These are phyloP conservation scores for Hypoxylon sp. DNA, from an alignment of 2,329 filamentous ascomycete genomes.

Conservation along the genomic window DNA sequence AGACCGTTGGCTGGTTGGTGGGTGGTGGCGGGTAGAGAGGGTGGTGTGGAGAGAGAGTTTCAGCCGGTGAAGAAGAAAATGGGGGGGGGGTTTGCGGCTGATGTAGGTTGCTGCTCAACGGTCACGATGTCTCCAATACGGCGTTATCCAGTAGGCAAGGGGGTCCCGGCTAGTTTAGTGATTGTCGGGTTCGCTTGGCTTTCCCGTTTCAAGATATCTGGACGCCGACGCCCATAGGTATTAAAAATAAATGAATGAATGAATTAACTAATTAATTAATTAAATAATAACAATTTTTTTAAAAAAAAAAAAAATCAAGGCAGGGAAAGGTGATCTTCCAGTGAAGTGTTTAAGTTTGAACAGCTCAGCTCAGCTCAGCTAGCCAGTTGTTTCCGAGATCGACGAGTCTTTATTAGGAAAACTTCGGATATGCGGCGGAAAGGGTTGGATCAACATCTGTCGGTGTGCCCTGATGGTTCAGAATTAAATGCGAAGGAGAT, in stretches of 20 bases:
- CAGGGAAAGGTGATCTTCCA: constrained; percentile 8
- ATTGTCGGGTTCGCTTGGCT: constrained; percentile 41
- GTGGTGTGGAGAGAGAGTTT: constrained; percentile 26
- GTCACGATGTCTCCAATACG: constrained; percentile 28
- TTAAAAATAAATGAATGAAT: constrained; percentile 4
- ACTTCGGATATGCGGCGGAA: background rate
- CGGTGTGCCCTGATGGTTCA: background rate
- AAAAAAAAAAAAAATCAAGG: constrained; percentile 5
- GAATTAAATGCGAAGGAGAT: background rate
- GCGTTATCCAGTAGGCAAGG: constrained; percentile 21
- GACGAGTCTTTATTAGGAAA: background rate
- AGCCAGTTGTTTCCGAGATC: no score
- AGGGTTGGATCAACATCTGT: background rate
- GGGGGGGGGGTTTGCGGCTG: constrained; percentile 34
- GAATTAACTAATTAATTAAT: no score
- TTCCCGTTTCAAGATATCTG: constrained; percentile 42
- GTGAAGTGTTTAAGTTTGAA: background rate
- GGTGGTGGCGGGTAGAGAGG: constrained; percentile 10
- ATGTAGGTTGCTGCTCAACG: constrained; percentile 32
- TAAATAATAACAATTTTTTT: no score
- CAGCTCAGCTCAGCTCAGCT: no score
- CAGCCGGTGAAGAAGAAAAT: constrained; percentile 28
- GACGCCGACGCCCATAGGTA: background rate
- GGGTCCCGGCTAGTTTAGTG: constrained; percentile 10
- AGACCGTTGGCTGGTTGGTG: constrained; percentile 16